Evolutionary conservation across 371 early-diverging fungal species (phyloP).

Genomic region (Rhizopus delemar): DNA sequence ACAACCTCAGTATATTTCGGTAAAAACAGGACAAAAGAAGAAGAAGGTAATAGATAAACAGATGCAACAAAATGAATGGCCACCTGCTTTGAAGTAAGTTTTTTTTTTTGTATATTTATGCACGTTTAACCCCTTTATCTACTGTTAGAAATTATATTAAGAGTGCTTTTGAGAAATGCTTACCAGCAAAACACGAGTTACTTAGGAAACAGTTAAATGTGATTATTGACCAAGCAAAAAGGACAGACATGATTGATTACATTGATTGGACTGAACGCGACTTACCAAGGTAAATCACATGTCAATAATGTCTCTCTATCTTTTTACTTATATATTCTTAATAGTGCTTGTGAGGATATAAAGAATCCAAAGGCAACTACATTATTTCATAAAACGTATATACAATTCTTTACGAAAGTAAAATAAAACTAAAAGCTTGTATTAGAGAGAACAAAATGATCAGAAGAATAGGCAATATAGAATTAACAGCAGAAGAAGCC

Average conservation of each 20-base stretch:
- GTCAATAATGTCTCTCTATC: too few relatives aligned
- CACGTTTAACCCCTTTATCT: neutral
- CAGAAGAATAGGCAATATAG: slow-evolving; percentile 20
- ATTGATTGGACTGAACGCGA: slow-evolving; percentile 79
- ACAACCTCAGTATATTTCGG: slow-evolving; percentile 20
- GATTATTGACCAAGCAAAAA: slow-evolving; percentile 36
- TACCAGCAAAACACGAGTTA: slow-evolving; percentile 37
- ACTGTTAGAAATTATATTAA: slow-evolving; percentile 51
- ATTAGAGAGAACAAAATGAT: slow-evolving; percentile 1
- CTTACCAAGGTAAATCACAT: slow-evolving; percentile 22
- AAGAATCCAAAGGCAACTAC: slow-evolving; percentile 15
- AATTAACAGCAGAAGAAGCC: slow-evolving; percentile 19
- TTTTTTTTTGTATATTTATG: neutral
- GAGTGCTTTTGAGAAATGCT: slow-evolving; percentile 45
- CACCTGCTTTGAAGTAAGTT: slow-evolving; percentile 18
- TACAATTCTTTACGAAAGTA: too few relatives aligned
- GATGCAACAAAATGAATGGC: slow-evolving; percentile 13
- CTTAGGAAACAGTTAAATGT: slow-evolving; percentile 52
- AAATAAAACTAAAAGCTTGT: neutral
- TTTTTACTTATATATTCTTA: too few relatives aligned
- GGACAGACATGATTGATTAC: slow-evolving; percentile 54
- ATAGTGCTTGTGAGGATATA: slow-evolving; percentile 18
- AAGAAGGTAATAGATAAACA: neutral
- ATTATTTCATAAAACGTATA: slow-evolving; percentile 4
- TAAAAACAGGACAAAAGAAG: slow-evolving; percentile 19